These are phyloP conservation scores for Phanerodontia chrysosporium DNA, from an alignment of 768 basidiomycete genomes.

Conservation along the genomic window DNA sequence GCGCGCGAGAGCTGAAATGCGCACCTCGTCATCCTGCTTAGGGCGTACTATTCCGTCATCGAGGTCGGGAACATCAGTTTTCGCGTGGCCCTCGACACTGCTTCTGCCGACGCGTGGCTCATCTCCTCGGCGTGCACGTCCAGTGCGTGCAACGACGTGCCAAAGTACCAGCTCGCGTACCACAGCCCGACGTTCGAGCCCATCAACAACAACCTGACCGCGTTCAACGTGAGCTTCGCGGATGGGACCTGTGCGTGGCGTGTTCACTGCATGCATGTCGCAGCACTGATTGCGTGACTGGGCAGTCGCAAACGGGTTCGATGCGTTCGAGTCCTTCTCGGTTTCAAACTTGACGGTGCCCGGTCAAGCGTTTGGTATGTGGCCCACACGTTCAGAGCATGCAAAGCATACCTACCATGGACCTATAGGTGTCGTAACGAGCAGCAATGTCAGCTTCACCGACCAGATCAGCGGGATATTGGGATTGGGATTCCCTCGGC, in stretches of 20 bases:
- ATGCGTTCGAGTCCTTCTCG: slow-evolving; percentile 60
- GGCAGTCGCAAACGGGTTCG: slow-evolving; percentile 63
- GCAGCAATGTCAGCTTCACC: slow-evolving; percentile 57
- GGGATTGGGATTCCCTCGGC: slow-evolving; percentile 71
- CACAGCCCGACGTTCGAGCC: slow-evolving; percentile 59
- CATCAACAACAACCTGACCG: slow-evolving; percentile 57
- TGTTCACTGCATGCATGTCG: slow-evolving; percentile 1
- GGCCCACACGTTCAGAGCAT: background rate
- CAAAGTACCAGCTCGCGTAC: slow-evolving; percentile 69
- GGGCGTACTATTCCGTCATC: slow-evolving; percentile 66
- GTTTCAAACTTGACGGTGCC: slow-evolving; percentile 57
- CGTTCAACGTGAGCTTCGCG: slow-evolving; percentile 57
- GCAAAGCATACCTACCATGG: background rate
- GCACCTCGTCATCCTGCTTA: slow-evolving; percentile 24
- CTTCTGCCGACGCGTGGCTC: slow-evolving; percentile 70
- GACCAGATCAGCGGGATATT: slow-evolving; percentile 69
- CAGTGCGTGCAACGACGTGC: slow-evolving; percentile 49
- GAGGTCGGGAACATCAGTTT: slow-evolving; percentile 59
- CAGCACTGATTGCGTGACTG: background rate
- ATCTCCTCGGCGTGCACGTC: slow-evolving; percentile 59
- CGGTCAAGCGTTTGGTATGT: slow-evolving; percentile 66
- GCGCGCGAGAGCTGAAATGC: background rate
- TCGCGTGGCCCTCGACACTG: slow-evolving; percentile 71
- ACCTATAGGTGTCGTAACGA: slow-evolving; percentile 50
- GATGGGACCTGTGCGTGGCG: slow-evolving; percentile 62